Evolutionary conservation across 2,329 filamentous ascomycete genomes (phyloP).

Genomic region (Colletotrichum sublineola): DNA sequence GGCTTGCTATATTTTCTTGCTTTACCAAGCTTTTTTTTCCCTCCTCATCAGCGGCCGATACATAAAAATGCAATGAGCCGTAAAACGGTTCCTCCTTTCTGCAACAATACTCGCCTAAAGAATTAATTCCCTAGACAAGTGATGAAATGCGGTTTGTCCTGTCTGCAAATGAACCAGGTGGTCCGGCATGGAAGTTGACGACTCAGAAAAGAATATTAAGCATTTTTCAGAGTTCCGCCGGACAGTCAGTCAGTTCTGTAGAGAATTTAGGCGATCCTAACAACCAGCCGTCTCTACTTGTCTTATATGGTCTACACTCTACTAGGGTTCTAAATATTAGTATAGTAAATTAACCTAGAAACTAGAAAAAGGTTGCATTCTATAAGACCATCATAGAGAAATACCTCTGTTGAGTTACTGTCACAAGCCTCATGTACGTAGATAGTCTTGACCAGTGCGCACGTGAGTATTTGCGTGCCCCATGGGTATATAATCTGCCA

Average conservation of each 20-base stretch:
- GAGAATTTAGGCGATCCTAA: neutral
- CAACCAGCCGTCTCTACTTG: neutral
- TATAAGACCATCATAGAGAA: too few species aligned
- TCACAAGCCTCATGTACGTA: too few species aligned
- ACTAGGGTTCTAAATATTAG: too few species aligned
- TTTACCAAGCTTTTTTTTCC: neutral
- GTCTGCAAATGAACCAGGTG: neutral
- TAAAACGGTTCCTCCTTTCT: neutral
- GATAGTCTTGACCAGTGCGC: too few species aligned
- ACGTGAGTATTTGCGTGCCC: too few species aligned
- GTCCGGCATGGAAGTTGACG: neutral
- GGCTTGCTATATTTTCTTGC: constrained; percentile 12
- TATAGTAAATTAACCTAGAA: too few species aligned
- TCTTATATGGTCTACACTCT: too few species aligned
- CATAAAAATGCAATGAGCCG: constrained; percentile 24
- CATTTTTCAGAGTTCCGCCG: neutral
- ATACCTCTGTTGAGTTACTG: too few species aligned
- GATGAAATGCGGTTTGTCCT: neutral
- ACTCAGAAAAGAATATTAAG: neutral
- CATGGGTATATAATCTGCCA: too few species aligned
- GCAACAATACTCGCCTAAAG: neutral
- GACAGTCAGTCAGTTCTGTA: neutral
- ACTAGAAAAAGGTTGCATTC: too few species aligned
- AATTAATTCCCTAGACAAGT: neutral
- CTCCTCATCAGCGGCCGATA: constrained; percentile 11